Conservation (phyloP, 176 grass and related monocot genomes). For the Lolium multiflorum region DNA sequence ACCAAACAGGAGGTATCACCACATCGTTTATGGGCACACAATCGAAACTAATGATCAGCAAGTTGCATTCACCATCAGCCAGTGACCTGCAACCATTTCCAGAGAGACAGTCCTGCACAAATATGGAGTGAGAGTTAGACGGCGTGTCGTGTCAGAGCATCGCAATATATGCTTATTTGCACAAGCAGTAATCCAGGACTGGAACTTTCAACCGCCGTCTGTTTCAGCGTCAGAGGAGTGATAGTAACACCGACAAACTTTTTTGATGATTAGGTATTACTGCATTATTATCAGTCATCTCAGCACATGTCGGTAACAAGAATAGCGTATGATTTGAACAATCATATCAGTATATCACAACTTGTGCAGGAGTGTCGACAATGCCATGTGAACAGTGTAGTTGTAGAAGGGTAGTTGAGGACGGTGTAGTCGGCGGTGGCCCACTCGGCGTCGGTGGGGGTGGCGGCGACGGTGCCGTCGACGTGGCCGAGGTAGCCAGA, state of each 20-base stretch:
- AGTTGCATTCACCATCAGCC: background rate
- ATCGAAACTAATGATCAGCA: slow-evolving; percentile 23
- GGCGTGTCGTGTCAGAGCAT: slow-evolving; percentile 32
- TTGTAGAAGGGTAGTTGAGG: no score
- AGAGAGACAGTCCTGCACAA: slow-evolving; percentile 24
- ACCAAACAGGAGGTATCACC: slow-evolving; percentile 14
- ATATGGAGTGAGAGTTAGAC: slow-evolving; percentile 42
- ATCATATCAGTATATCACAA: no score
- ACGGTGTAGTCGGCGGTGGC: no score
- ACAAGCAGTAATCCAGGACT: background rate
- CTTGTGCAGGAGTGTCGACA: no score
- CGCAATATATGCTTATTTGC: slow-evolving; percentile 28
- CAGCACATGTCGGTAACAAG: background rate
- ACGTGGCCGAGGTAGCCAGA: no score
- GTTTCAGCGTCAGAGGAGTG: background rate
- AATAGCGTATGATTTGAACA: no score
- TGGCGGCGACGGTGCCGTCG: no score
- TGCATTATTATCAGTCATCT: slow-evolving; percentile 30
- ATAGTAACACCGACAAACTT: background rate
- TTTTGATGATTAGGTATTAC: slow-evolving; percentile 26
- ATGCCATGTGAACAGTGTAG: background rate
- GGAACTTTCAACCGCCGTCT: background rate
- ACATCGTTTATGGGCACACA: slow-evolving; percentile 2
- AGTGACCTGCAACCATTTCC: slow-evolving; percentile 40
- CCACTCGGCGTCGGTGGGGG: no score